These are phyloP conservation scores for Penicillium cosmopolitanum DNA, from an alignment of 495 filamentous ascomycete species.

Conservation along the genomic window DNA sequence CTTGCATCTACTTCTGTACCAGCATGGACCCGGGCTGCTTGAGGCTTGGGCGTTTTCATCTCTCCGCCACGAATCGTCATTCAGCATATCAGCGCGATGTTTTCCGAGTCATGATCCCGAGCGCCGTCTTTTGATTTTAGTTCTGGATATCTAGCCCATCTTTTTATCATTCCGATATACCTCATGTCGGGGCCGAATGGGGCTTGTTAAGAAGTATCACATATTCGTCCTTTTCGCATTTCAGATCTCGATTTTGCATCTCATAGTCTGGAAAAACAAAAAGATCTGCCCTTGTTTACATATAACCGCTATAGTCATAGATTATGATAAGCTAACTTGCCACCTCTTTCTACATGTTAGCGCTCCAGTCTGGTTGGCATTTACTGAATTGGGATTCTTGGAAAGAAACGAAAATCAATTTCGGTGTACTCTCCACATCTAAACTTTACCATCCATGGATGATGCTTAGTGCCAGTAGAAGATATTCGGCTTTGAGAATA, in stretches of 20 bases:
- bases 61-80: constrained; percentile 32
- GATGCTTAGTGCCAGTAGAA: background rate
- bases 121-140: constrained; percentile 36
- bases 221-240: constrained; percentile 22
- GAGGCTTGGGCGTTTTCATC: constrained; percentile 23
- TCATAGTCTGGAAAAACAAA: constrained; percentile 16
- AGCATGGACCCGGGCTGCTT: constrained; percentile 6
- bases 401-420: no score
- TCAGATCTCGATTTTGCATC: constrained; percentile 24
- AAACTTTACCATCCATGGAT: no score
- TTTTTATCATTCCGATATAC: constrained; percentile 33
- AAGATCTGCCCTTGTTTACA: background rate
- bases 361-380: background rate
- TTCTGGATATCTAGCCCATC: constrained; percentile 29
- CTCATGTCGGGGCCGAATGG: constrained; percentile 11
- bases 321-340: background rate
- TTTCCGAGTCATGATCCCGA: constrained; percentile 42
- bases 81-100: constrained; percentile 50
- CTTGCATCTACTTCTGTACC: constrained; percentile 38
- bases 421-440: no score
- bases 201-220: constrained; percentile 7
- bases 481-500: background rate
- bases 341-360: background rate
- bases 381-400: no score
- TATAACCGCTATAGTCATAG: background rate